These are phyloP conservation scores for Naganishia vishniacii DNA, from an alignment of 768 basidiomycete species.

Conservation along the genomic window DNA sequence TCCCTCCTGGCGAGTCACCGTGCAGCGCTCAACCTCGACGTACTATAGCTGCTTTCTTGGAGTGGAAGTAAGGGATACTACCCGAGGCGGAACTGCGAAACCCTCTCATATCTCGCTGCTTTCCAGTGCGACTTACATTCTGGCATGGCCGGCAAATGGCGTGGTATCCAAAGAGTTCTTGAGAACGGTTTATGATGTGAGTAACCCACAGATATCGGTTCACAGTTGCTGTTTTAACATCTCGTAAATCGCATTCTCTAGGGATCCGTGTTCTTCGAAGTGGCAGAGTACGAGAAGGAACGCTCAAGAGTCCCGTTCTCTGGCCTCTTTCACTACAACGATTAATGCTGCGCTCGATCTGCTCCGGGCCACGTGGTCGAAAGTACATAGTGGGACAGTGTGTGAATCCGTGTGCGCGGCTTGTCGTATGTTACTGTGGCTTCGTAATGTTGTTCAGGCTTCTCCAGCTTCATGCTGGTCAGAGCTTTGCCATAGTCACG, in stretches of 20 bases:
- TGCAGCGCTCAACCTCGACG: not conserved
- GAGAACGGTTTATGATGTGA: constrained; percentile 51
- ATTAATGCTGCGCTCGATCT: not conserved
- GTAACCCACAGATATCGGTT: constrained; percentile 33
- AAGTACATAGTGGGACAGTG: no score
- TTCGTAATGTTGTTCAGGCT: no score
- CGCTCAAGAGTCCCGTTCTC: constrained; percentile 4
- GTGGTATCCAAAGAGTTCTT: constrained; percentile 52
- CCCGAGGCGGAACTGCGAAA: not conserved
- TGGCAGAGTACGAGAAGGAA: not conserved
- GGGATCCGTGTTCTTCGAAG: constrained; percentile 19
- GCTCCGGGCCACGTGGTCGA: no score
- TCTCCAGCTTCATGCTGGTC: no score
- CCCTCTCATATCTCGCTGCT: constrained; percentile 1
- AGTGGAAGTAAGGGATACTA: not conserved
- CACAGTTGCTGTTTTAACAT: no score
- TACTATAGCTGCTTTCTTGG: not conserved
- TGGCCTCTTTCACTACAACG: constrained; percentile 10
- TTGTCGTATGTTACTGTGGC: no score
- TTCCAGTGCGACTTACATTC: constrained; percentile 50
- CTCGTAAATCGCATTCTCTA: no score
- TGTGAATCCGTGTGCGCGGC: no score
- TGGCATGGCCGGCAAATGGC: constrained; percentile 52
- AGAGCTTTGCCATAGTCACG: no score
- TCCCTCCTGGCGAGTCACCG: not conserved